Conservation (phyloP, 2,329 filamentous ascomycete genomes). For the Talaromyces sp. region DNA sequence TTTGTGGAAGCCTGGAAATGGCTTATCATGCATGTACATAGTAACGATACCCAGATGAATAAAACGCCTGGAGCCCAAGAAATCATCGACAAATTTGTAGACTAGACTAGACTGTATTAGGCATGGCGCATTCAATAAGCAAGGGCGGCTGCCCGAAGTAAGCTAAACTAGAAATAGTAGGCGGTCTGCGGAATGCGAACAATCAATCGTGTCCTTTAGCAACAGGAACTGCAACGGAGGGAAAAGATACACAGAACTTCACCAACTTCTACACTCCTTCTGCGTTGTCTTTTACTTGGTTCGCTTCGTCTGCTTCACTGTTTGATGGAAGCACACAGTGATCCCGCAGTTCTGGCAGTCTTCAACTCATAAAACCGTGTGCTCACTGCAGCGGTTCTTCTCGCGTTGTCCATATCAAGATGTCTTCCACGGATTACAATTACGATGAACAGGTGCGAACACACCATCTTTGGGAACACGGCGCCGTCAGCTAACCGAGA, state of each 20-base stretch:
- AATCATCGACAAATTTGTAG: background rate
- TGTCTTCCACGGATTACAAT: conserved; percentile 91
- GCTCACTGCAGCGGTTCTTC: conserved; percentile 9
- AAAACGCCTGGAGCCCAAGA: no score
- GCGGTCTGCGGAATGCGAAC: conserved; percentile 15
- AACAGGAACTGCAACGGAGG: conserved; percentile 5
- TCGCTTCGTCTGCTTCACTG: background rate
- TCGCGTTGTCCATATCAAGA: conserved; percentile 31
- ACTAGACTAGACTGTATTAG: background rate
- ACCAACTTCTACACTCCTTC: background rate
- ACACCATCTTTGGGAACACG: background rate
- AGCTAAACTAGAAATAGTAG: background rate
- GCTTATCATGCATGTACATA: conserved; percentile 1
- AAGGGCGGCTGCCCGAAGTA: background rate
- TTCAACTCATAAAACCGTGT: conserved; percentile 7
- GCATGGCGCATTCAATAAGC: background rate
- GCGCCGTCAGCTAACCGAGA: conserved; percentile 1
- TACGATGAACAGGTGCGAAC: conserved; percentile 80
- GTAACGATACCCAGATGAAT: background rate
- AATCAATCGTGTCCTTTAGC: conserved; percentile 17
- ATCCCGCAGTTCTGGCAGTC: conserved; percentile 17
- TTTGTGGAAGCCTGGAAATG: background rate
- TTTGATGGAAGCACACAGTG: conserved; percentile 14
- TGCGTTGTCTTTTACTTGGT: background rate
- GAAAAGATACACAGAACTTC: background rate